A percentile compares a stretch with the other conserved stretches of the same genome.
phyloP scores from a whole-genome alignment of 495 filamentous ascomycete species.

The Hypoxylon subgilvum region DNA sequence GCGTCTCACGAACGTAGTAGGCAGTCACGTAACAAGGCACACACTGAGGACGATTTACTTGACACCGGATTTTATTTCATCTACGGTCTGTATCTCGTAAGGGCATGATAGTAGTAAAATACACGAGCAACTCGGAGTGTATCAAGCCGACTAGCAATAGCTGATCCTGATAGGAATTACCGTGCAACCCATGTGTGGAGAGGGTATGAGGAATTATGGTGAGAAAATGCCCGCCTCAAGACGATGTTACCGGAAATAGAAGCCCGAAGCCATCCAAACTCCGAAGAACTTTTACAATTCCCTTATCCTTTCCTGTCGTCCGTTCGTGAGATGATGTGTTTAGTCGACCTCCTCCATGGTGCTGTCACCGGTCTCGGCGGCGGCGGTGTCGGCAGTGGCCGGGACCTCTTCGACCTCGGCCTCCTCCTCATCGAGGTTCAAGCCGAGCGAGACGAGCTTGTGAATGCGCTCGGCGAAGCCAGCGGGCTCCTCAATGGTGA shows the following conservation, averaged over 20 bases:
- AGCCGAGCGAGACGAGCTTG: constrained; percentile 94
- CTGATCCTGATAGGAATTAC: constrained; percentile 29
- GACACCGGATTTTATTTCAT: constrained; percentile 33
- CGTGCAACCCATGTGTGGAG: constrained; percentile 21
- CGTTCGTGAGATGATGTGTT: too few species aligned
- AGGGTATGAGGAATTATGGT: constrained; percentile 41
- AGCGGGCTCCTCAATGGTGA: constrained; percentile 98
- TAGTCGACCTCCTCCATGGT: constrained; percentile 75
- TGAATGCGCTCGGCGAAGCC: constrained; percentile 98
- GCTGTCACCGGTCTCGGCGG: constrained; percentile 62
- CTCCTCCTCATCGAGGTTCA: constrained; percentile 95
- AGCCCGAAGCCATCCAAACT: constrained; percentile 52
- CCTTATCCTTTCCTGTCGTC: constrained; percentile 36
- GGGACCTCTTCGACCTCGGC: constrained; percentile 73
- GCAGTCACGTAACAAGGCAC: neutral
- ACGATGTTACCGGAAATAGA: constrained; percentile 42
- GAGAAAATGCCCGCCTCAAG: constrained; percentile 45
- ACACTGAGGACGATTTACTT: neutral
- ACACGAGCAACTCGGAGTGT: constrained; percentile 36
- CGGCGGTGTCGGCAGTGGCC: constrained; percentile 58
- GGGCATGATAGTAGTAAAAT: constrained; percentile 43
- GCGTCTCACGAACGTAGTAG: too few species aligned
- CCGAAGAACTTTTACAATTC: constrained; percentile 52
- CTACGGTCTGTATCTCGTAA: constrained; percentile 42
- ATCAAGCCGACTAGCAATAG: constrained; percentile 24